Evolutionary conservation across 768 basidiomycete species (phyloP), one percentile per base, ranked within the genome.

Genomic region (Tylopilus vinaceipallidus): DNA sequence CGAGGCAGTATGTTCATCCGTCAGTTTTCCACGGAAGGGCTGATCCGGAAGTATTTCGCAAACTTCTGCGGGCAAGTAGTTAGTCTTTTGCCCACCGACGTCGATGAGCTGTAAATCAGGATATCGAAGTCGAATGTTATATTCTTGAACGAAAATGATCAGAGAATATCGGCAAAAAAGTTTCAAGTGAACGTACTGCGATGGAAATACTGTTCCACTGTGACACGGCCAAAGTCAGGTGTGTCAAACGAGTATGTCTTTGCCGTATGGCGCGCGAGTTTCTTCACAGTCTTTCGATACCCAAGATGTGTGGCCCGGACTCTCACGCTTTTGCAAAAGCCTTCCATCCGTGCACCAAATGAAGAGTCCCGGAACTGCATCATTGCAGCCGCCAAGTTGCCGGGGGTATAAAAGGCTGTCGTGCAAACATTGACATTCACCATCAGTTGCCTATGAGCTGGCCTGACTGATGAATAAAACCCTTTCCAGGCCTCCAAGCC

Each of bases 241-340:
- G 73, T 68, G 9, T 64, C 58, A 53, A 80, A 80, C 12, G 47
- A 62, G 51, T 76, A 66, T 26, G 74, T 61, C 32, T 40, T 68
- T 14, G 80, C 72, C 10, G 30, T 75, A 17, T 67, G 40, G 20
- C 72, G 70, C 12, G 73, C 71, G 13, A 87, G 62, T 3, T 65
- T 65, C 63, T 84, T 86, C 50, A 92, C 75, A 0, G 83, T 82
- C 69, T 89, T 91, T 61, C 73, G 80, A 59, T 89, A 85, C n/a
- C 82, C 81, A 13, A 92, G 73, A 66, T 91, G 88, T 2, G 65
- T 75, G 1, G 88, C 81, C 62, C 73, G 75, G 40, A 92, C 71
- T 33, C 90, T 73, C 3, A 91, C 75, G 8, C 86, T 78, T 51
- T 75, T 81, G 34, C 79, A 83, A 55, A 89, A 91, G 0, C 68